phyloP scores from a whole-genome alignment of 2,329 filamentous ascomycete species.

The Cladophialophora exuberans region DNA sequence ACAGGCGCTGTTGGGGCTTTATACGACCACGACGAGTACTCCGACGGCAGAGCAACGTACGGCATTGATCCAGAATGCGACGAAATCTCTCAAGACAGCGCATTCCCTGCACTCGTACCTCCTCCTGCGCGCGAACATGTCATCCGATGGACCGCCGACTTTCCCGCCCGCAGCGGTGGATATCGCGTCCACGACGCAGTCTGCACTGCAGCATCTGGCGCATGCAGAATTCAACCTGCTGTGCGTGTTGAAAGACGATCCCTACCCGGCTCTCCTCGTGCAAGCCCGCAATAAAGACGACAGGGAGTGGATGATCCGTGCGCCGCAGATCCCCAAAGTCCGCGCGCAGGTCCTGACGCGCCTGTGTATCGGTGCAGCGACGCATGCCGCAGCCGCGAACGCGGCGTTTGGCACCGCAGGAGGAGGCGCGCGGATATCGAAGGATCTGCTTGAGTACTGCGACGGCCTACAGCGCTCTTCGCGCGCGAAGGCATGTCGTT shows the following conservation, averaged over 20 bases:
- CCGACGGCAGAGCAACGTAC: slow-evolving; percentile 69
- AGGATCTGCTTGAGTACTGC: slow-evolving; percentile 71
- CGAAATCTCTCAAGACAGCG: slow-evolving; percentile 75
- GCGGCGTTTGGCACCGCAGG: slow-evolving; percentile 55
- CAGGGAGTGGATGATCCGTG: slow-evolving; percentile 95
- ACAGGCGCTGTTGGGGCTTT: slow-evolving; percentile 71
- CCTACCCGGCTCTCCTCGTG: slow-evolving; percentile 80
- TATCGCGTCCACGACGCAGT: slow-evolving; percentile 48
- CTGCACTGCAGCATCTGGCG: slow-evolving; percentile 59
- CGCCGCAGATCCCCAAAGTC: slow-evolving; percentile 84
- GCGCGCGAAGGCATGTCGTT: slow-evolving; percentile 83
- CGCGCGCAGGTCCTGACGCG: slow-evolving; percentile 85
- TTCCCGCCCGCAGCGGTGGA: slow-evolving; percentile 43
- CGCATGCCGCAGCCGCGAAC: slow-evolving; percentile 77
- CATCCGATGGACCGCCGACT: slow-evolving; percentile 49
- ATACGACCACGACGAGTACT: slow-evolving; percentile 65
- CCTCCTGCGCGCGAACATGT: slow-evolving; percentile 43
- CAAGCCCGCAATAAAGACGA: slow-evolving; percentile 81
- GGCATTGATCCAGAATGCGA: slow-evolving; percentile 71
- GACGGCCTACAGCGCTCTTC: slow-evolving; percentile 75
- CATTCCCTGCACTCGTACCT: slow-evolving; percentile 78
- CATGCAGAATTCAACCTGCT: slow-evolving; percentile 88
- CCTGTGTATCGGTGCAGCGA: slow-evolving; percentile 82
- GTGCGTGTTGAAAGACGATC: slow-evolving; percentile 90
- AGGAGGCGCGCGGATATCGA: slow-evolving; percentile 59